Base-by-base conservation (phyloP, 768 basidiomycete genomes). In the Suillus placidus region DNA sequence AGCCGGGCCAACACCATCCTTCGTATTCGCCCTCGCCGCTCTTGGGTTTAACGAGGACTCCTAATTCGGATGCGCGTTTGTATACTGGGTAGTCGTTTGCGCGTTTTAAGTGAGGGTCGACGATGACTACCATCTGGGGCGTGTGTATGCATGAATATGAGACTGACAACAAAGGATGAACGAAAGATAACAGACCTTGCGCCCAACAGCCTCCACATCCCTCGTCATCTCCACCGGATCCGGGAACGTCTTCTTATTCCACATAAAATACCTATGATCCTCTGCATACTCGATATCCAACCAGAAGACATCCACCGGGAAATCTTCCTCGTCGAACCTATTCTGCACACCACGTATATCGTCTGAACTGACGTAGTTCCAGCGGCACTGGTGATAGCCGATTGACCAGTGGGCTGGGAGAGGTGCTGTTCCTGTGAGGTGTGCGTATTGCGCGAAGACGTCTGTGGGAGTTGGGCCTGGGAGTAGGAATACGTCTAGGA, bases 1-100 rank as follows among this genome's bases (percentile, higher is more conserved):
- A 94, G 43, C 97, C 97, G 30, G 93, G 87, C 97, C 97, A 99
- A 78, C 97, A 99, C 95, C 95, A 98, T 56, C 97, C 97, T 71
- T 98, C 95, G 70, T 93, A 96, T 77, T 96, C 93, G 61, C 87
- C 87, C 64, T 90, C 81, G 18, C 92, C 94, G 57, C 88, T 88
- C 47, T 87, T 84, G 38, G 88, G 85, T 77, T 95, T 98, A 69
- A 94, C 87, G 47, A 99, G 86, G 13, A 97, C 76, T 43, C 83
- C 88, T n/a, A 87, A 83, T 4, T 97, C 93, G 32, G 88, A 87
- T 0, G 96, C 94, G 71, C 91, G 84, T 68, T 91, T 83, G 80
- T 93, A 99, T 16, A 91, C 91, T 1, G 95, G 91, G 75, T 95
- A 96, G 60, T 85, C 77, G 6, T 86, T 79, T 1, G 85, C 83